Base-by-base conservation (phyloP, 441 rosid genomes). In the Mallotus repandus region DNA sequence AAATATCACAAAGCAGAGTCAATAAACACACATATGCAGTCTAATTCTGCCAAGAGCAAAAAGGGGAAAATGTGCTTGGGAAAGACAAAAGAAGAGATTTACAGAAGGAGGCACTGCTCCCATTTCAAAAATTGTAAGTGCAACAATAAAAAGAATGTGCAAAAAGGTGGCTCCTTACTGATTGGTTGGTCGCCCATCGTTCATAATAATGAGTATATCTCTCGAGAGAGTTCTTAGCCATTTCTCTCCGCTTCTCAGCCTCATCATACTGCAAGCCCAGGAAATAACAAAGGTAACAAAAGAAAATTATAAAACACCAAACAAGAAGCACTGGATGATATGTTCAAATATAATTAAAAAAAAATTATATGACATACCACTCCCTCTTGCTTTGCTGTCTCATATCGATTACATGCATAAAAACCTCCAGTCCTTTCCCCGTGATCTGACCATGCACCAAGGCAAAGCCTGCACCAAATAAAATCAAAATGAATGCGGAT, bases 141-240 rank as follows among this genome's bases (percentile, higher is more conserved):
- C 68, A 29, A 45, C 54, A 4, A 64, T 46, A n/a, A 48, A 68
- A 29, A 53, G 71, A 18, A 25, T 16, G 12, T 4, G 62, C 91
- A 65, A 65, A 46, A n/a, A 45, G 1, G 7, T 45, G 12, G 49
- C 11, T 10, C 49, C 49, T 45, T 88, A 96, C 99, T 64, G 78
- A 78, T 83, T 96, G 98, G 80, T 96, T 96, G 83, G 89, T 93
- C n/a, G 98, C 98, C 99, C 99, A 96, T 61, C 99, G 90, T 81
- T 96, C 99, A 85, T 96, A 96, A 80, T 93, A 96, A 84, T 96
- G 99, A 70, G 99, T 91, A 78, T 95, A 95, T 82, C 92, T 86
- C 89, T 95, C 98, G 71, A 95, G 64, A 21, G 99, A 93, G 76
- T 90, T 93, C 77, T 91, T 93, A 4, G 98, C 99, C 99, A 93